Conservation (phyloP, 805 yeast species). For the Ogataea paradorogensis region DNA sequence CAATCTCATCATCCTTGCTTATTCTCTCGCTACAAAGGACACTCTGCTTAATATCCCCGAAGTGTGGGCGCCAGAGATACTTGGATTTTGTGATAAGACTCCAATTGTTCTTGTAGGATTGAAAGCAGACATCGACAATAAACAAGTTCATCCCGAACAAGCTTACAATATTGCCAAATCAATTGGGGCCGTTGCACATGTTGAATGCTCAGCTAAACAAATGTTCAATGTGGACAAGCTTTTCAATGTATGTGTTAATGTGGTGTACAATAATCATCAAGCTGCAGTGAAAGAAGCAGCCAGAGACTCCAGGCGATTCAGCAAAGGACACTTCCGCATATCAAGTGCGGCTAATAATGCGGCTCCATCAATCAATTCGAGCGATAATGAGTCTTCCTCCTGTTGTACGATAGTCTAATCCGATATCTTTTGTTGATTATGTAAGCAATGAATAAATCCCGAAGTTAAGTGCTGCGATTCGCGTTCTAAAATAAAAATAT, state of each 20-base stretch:
- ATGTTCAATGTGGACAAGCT: constrained; percentile 65
- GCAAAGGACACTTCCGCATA: constrained; percentile 24
- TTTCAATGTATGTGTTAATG: constrained; percentile 51
- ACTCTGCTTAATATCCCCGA: constrained; percentile 73
- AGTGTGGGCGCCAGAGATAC: constrained; percentile 85
- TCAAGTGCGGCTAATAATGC: constrained; percentile 19
- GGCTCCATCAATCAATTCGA: constrained; percentile 4
- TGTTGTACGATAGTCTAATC: constrained; percentile 11
- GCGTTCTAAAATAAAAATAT: not conserved
- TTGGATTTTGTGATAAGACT: constrained; percentile 75
- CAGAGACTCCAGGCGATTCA: constrained; percentile 18
- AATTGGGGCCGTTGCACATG: constrained; percentile 66
- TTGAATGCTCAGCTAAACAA: constrained; percentile 76
- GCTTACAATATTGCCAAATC: constrained; percentile 33
- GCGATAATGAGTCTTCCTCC: constrained; percentile 6
- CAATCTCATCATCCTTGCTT: constrained; percentile 72
- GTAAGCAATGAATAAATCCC: not conserved
- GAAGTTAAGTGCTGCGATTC: too few species aligned
- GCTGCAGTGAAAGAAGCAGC: constrained; percentile 6
- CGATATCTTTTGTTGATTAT: not conserved
- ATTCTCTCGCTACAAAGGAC: constrained; percentile 58
- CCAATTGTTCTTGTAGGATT: constrained; percentile 83
- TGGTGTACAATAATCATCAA: constrained; percentile 25
- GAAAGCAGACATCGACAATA: constrained; percentile 61
- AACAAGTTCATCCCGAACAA: constrained; percentile 24